These are phyloP conservation scores for Mycena floridula DNA, from an alignment of 768 basidiomycete species.

Conservation along the genomic window DNA sequence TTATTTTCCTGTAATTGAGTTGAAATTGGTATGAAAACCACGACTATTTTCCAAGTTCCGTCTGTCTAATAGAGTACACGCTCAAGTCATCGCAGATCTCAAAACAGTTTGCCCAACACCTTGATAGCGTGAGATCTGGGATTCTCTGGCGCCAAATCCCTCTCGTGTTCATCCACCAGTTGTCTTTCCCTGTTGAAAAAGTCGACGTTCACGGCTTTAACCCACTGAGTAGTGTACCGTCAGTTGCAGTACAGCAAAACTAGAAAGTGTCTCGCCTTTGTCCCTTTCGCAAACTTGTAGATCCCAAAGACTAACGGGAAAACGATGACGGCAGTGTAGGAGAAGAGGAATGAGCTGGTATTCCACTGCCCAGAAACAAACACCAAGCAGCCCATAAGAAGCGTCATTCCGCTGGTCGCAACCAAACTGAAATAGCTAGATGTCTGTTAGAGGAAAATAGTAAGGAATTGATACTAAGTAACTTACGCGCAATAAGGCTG, in stretches of 20 bases:
- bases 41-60: no score
- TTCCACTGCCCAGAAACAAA: slow-evolving; percentile 45
- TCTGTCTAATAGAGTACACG: no score
- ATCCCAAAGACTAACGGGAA: slow-evolving; percentile 33
- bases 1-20: no score
- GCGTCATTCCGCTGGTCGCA: slow-evolving; percentile 38
- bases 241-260: neutral
- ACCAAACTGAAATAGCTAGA: slow-evolving; percentile 36
- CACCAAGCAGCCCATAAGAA: slow-evolving; percentile 41
- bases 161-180: slow-evolving; percentile 39
- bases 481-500: slow-evolving; percentile 44
- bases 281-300: slow-evolving; percentile 36
- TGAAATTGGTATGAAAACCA: no score
- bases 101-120: no score
- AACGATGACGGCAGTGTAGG: slow-evolving; percentile 37
- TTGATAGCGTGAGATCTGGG: no score
- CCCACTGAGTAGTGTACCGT: slow-evolving; percentile 25
- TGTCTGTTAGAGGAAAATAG: neutral
- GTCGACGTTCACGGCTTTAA: slow-evolving; percentile 25
- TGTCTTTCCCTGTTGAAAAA: slow-evolving; percentile 41
- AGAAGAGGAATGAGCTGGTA: slow-evolving; percentile 40
- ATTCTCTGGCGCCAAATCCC: no score
- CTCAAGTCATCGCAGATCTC: no score
- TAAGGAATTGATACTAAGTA: neutral
- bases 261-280: slow-evolving; percentile 23